Evolutionary conservation across 2,329 filamentous ascomycete genomes (phyloP), one percentile per base, ranked within the genome.

Genomic region (Aureobasidium sp.): DNA sequence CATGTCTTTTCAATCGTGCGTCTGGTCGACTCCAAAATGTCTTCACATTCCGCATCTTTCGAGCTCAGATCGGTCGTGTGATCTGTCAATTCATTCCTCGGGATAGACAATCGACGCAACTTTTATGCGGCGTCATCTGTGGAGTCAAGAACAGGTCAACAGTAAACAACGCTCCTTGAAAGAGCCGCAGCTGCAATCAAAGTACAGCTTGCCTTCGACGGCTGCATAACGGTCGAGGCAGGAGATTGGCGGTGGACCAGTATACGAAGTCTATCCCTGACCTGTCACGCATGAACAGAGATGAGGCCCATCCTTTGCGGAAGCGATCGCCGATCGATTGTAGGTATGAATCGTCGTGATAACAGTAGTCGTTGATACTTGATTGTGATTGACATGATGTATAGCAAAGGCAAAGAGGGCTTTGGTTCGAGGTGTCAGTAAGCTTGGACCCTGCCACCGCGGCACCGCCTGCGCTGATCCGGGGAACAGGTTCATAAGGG

Each of bases 161-260:
- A 57, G 39, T 31, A 57, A 56, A 45, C 53, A 59, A 48, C n/a
- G 34, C 42, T 59, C 42, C 41, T 59, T 37, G 17, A 3, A 31
- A 59, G 55, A 48, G 39, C 55, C 42, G 55, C 55, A 60, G 36
- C 22, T 39, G 55, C 17, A 60, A 51, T 60, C 57, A 60, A 60
- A 60, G 57, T 49, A 42, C 57, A 49, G 45, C 45, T 60, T 11
- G 34, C 36, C 44, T 31, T 36, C 34, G 44, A 22, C 57, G 44
- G 44, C 44, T 49, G n/a, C 34, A 25, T n/a, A 60, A 60, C 57
- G 57, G 57, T 51, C 34, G 25, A 42, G 37, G 27, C 31, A 42
- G 57, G 57, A 60, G 57, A 60, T 42, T 60, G 45, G 34, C 57
- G 45, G 57, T 31, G 27, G 25, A 25, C 17, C 45, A 41, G 44